A percentile compares a stretch with the other conserved stretches of the same genome.
These are phyloP conservation scores for Lentinula raphanica DNA, from an alignment of 768 basidiomycete species.

Conservation along the genomic window DNA sequence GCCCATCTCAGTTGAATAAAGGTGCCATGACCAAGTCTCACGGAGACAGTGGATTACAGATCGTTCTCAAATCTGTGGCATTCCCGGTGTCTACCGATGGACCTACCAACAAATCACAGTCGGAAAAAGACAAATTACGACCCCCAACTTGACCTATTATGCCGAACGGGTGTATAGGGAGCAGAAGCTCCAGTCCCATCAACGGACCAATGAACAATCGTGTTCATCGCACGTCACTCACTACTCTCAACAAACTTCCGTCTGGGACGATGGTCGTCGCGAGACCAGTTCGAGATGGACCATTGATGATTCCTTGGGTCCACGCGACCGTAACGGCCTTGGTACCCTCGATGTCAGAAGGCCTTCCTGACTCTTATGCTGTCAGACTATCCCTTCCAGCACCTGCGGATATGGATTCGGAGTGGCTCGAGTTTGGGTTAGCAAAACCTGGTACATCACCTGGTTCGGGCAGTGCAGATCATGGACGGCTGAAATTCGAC, in stretches of 20 bases:
- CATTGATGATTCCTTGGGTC: conserved; percentile 58
- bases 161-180: conserved; percentile 23
- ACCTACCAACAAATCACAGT: conserved; percentile 8
- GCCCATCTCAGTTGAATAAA: conserved; percentile 48
- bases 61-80: conserved; percentile 58
- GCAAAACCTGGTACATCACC: conserved; percentile 31
- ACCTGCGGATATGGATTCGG: conserved; percentile 54
- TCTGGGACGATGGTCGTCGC: conserved; percentile 12
- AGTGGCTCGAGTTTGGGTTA: conserved; percentile 75
- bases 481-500: conserved; percentile 39
- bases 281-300: conserved; percentile 44
- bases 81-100: conserved; percentile 33
- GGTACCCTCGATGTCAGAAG: conserved; percentile 11
- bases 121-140: conserved; percentile 12
- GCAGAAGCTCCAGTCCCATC: conserved; percentile 6
- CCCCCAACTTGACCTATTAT: conserved; percentile 29
- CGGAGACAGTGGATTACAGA: conserved; percentile 12
- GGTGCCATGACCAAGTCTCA: conserved; percentile 41
- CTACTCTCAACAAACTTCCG: conserved; percentile 18
- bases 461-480: conserved; percentile 5
- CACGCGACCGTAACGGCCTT: conserved; percentile 51
- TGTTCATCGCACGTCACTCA: conserved; percentile 21
- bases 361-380: conserved; percentile 45
- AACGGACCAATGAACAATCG: conserved; percentile 10
- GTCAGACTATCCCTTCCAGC: conserved; percentile 54